A percentile compares a stretch with the other conserved stretches of the same genome.
These are phyloP conservation scores for Hygrocybe coccinea DNA, from an alignment of 768 basidiomycete species.

Conservation along the genomic window DNA sequence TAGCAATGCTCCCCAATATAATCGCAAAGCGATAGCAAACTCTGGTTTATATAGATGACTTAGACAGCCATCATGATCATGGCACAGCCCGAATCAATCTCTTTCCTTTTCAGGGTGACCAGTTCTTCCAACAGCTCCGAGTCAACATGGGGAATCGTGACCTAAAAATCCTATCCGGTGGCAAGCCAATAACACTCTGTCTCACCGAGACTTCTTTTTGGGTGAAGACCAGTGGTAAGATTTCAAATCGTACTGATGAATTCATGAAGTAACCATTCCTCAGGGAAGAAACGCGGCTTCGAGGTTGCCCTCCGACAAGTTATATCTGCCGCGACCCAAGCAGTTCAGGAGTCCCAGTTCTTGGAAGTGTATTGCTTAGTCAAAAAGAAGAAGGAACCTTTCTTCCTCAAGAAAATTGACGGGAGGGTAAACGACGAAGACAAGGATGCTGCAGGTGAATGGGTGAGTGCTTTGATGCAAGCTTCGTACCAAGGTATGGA, in stretches of 20 bases:
- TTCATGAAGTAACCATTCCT: neutral
- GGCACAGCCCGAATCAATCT: too few species aligned
- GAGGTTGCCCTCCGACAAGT: slow-evolving; percentile 47
- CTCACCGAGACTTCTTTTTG: slow-evolving; percentile 10
- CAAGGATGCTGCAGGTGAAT: slow-evolving; percentile 37
- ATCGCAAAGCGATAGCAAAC: too few species aligned
- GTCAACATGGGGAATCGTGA: neutral
- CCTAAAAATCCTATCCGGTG: neutral
- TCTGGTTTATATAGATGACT: too few species aligned
- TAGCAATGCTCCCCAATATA: too few species aligned
- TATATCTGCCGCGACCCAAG: slow-evolving; percentile 42
- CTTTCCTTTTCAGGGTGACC: too few species aligned
- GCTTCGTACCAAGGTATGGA: slow-evolving; percentile 58
- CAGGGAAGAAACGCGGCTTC: slow-evolving; percentile 18
- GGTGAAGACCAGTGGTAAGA: slow-evolving; percentile 6
- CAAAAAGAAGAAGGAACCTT: slow-evolving; percentile 37
- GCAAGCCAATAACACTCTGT: slow-evolving; percentile 10
- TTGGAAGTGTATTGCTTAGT: slow-evolving; percentile 53
- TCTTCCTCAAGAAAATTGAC: slow-evolving; percentile 39
- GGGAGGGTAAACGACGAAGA: slow-evolving; percentile 39
- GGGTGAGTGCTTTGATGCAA: slow-evolving; percentile 52
- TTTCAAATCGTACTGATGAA: too few species aligned
- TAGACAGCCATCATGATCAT: too few species aligned
- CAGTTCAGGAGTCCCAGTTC: slow-evolving; percentile 23
- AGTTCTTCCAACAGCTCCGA: slow-evolving; percentile 7